phyloP scores from a whole-genome alignment of 371 early-diverging fungal species.

The Lichtheimia hyalospora region DNA sequence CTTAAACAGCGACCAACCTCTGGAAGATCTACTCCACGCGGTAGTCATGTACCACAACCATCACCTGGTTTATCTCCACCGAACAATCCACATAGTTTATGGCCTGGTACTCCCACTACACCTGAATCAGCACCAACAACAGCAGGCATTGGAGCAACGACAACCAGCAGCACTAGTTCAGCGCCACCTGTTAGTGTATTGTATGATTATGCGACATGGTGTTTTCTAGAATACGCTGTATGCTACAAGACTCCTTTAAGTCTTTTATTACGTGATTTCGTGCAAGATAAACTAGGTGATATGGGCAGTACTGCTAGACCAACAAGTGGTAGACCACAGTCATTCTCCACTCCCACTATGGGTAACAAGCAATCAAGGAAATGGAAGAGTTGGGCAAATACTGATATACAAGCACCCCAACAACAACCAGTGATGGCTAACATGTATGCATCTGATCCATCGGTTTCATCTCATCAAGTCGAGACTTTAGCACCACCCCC shows the following conservation, averaged over 20 bases:
- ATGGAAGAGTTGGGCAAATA: conserved; percentile 30
- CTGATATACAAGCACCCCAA: background rate
- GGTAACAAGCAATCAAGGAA: conserved; percentile 1
- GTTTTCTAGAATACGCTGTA: conserved; percentile 55
- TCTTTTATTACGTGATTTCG: conserved; percentile 49
- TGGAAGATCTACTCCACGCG: conserved; percentile 18
- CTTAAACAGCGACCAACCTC: conserved; percentile 3
- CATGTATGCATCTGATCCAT: background rate
- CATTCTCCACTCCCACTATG: conserved; percentile 3
- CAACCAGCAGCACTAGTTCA: conserved; percentile 9
- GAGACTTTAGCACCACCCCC: background rate
- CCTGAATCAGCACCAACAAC: conserved; percentile 7
- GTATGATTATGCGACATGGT: conserved; percentile 57
- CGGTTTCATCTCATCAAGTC: too few species aligned
- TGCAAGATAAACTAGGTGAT: conserved; percentile 45
- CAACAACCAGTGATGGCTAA: background rate
- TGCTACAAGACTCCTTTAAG: conserved; percentile 52
- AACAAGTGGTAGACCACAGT: background rate
- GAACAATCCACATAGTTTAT: conserved; percentile 1
- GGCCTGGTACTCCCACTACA: conserved; percentile 11
- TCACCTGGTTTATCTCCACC: conserved; percentile 16
- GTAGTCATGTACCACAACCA: background rate
- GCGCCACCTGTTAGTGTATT: conserved; percentile 23
- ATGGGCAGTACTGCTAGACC: conserved; percentile 6
- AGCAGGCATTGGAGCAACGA: conserved; percentile 10